Evolutionary conservation across 2,329 filamentous ascomycete genomes (phyloP).

Genomic region (Colletotrichum melonis): DNA sequence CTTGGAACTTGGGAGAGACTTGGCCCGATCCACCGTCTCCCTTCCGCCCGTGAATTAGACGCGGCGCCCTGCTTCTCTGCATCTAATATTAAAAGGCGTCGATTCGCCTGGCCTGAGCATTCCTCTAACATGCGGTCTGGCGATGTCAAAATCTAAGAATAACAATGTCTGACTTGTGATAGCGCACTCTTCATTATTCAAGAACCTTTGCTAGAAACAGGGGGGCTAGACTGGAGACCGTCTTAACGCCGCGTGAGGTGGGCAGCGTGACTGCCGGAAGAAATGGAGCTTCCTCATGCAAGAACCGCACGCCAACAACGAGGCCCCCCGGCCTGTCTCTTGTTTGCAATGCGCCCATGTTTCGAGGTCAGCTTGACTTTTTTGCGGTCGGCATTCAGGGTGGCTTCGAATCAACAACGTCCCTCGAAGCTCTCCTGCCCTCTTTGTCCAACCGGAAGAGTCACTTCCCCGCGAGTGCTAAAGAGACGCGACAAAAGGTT

Average conservation of each 20-base stretch:
- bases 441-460: background rate
- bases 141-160: conserved; percentile 20
- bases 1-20: conserved; percentile 5
- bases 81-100: conserved; percentile 11
- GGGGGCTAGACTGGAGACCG: conserved; percentile 17
- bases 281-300: conserved; percentile 24
- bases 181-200: background rate
- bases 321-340: background rate
- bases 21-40: conserved; percentile 12
- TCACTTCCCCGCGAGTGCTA: background rate
- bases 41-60: conserved; percentile 10
- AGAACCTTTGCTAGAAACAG: conserved; percentile 6
- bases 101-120: conserved; percentile 9
- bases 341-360: background rate
- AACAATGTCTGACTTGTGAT: background rate
- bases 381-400: background rate
- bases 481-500: conserved; percentile 3
- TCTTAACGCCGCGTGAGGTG: conserved; percentile 23
- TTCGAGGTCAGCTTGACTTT: background rate
- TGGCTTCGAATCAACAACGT: background rate
- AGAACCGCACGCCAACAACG: background rate
- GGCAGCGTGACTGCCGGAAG: conserved; percentile 24
- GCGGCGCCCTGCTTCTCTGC: background rate
- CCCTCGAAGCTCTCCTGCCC: background rate
- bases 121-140: background rate